Percentiles rank a stretch among this genome's conserved stretches.
phyloP scores from a whole-genome alignment of 176 grass and related monocot species.

The Triticum dicoccoides region DNA sequence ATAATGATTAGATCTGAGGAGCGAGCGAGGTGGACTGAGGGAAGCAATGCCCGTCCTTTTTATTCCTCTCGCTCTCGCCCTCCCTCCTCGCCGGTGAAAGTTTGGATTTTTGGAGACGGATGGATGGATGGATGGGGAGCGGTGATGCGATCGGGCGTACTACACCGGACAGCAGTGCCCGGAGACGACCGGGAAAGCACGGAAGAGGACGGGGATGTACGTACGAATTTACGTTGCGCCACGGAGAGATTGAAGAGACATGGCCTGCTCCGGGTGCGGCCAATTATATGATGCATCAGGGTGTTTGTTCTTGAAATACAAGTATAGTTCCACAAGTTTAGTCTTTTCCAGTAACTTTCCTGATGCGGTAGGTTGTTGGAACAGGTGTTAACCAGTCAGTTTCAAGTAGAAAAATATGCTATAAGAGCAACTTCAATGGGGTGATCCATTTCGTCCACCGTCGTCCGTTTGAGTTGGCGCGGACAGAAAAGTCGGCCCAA shows the following conservation, averaged over 20 bases:
- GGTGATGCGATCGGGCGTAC: neutral
- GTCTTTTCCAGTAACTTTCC: too few species aligned
- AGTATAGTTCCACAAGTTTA: too few species aligned
- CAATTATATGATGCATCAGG: neutral
- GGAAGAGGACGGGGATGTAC: neutral
- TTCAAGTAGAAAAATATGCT: too few species aligned
- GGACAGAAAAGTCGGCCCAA: too few species aligned
- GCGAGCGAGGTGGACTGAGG: constrained; percentile 14
- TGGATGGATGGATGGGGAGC: neutral
- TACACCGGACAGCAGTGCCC: neutral
- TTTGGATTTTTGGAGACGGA: neutral
- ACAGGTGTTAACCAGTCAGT: too few species aligned
- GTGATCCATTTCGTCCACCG: too few species aligned
- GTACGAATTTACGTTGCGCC: neutral
- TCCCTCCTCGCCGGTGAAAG: neutral
- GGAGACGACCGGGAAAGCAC: neutral
- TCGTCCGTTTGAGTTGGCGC: too few species aligned
- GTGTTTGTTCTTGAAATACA: too few species aligned
- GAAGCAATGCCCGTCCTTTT: constrained; percentile 21
- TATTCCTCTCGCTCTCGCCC: constrained; percentile 1
- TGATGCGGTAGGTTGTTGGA: too few species aligned
- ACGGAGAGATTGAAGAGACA: neutral
- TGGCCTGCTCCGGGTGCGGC: neutral
- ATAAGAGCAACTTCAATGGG: too few species aligned
- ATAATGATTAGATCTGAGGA: constrained; percentile 85